Evolutionary conservation across 2,329 filamentous ascomycete genomes (phyloP), one percentile per base, ranked within the genome.

Genomic region (Sphaceloma murrayae): DNA sequence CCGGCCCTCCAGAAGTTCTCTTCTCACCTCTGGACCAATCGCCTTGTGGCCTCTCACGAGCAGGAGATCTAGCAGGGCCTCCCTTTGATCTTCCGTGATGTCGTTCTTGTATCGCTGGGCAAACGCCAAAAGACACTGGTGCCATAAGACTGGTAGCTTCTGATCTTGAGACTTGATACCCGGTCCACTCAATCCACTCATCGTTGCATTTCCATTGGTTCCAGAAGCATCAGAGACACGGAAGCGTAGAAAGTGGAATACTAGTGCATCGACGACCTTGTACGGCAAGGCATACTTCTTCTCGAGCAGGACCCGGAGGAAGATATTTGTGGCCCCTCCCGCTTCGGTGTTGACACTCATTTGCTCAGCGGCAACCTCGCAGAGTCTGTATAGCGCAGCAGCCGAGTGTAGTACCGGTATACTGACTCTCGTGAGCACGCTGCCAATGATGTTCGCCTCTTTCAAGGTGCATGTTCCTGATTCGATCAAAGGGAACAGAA

Each of bases 281-380:
- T 84, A 95, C 0, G 89, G 91, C 8, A 98, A 70, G 0, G 91
- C 91, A 55, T 98, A 96, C 60, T 93, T 93, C 74, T 98, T 98
- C 65, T 95, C 89, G 3, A 98, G 70, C 27, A 98, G 74, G 1
- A 85, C 80, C 58, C 85, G 85, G 66, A 98, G 94, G 64, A 98
- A 93, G 54, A 94, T 82, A 64, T 95, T 96, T 49, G 88, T 91
- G 3, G 88, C 83, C 34, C 89, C 89, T 13, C 87, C 88, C 34
- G 84, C 84, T 62, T 95, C 89, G 4, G 80, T 83, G 46, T 87
- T 78, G 14, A 80, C 78, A 6, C 81, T 81, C 17, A 87, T 86
- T 62, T 95, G 85, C 58, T 94, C 83, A 1, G 89, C 88, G 4
- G 87, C 84, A 58, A 98, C 91, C 56, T 98, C 91, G 61, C 89